Evolutionary conservation across 2,329 filamentous ascomycete genomes (phyloP).

Genomic region (Pseudocercospora eumusae): DNA sequence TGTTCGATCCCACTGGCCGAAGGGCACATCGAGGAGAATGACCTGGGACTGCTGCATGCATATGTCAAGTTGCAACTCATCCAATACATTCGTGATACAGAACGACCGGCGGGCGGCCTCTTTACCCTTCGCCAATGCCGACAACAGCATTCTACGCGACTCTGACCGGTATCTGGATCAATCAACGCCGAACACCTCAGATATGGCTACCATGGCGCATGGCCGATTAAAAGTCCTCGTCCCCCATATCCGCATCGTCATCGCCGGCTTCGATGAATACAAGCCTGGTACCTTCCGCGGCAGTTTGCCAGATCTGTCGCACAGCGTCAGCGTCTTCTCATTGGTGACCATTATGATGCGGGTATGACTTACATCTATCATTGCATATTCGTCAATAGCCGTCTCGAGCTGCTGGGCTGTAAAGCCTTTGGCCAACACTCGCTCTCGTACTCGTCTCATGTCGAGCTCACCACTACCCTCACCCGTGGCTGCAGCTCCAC

Average conservation of each 20-base stretch:
- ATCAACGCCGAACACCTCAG: conserved; percentile 23
- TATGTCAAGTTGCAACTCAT: conserved; percentile 16
- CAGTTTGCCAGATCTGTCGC: conserved; percentile 57
- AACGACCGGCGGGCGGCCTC: conserved; percentile 24
- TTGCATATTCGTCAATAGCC: conserved; percentile 85
- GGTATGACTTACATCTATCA: conserved; percentile 75
- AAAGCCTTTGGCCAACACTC: conserved; percentile 94
- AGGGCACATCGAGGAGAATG: neutral
- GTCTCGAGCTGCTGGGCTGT: conserved; percentile 88
- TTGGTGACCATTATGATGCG: neutral
- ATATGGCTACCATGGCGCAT: conserved; percentile 4
- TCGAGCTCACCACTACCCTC: conserved; percentile 77
- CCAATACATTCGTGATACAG: conserved; percentile 15
- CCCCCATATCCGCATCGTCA: conserved; percentile 43
- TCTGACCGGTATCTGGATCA: conserved; percentile 7
- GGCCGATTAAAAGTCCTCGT: conserved; percentile 36
- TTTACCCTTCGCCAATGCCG: conserved; percentile 24
- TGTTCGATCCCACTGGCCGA: conserved; percentile 17
- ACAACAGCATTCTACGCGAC: conserved; percentile 7
- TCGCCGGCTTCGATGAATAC: conserved; percentile 58
- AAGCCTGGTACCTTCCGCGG: conserved; percentile 55
- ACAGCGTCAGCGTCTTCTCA: conserved; percentile 37
- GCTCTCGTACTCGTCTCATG: conserved; percentile 82
- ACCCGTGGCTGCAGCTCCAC: conserved; percentile 75
- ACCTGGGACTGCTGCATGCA: neutral